These are phyloP conservation scores for Choiromyces venosus DNA, from an alignment of 495 filamentous ascomycete species.

Conservation along the genomic window DNA sequence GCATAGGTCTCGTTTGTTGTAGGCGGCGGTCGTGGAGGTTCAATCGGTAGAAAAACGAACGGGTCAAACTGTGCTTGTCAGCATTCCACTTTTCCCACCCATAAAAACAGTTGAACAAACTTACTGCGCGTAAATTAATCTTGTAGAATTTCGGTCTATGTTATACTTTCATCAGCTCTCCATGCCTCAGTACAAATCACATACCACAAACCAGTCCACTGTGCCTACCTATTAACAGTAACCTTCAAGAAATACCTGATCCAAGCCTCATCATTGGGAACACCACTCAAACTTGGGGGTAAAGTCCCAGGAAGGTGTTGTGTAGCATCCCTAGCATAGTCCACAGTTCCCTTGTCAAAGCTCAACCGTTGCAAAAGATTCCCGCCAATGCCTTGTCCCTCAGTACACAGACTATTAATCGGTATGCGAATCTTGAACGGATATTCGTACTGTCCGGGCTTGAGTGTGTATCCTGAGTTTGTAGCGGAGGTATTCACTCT, in stretches of 20 bases:
- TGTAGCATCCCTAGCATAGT: constrained; percentile 49
- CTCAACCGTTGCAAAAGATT: constrained; percentile 31
- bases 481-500: constrained; percentile 46
- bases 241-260: constrained; percentile 91
- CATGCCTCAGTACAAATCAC: background rate
- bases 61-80: constrained; percentile 47
- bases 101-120: constrained; percentile 3
- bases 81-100: background rate
- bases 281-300: constrained; percentile 77
- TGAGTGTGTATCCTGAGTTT: constrained; percentile 57
- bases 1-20: constrained; percentile 76
- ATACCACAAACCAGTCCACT: background rate
- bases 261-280: constrained; percentile 69
- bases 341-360: constrained; percentile 38
- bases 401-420: constrained; percentile 76
- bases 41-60: constrained; percentile 86
- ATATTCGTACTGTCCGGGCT: constrained; percentile 75
- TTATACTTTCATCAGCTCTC: background rate
- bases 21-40: constrained; percentile 67
- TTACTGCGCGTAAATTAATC: constrained; percentile 32
- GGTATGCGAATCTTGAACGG: constrained; percentile 90
- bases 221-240: constrained; percentile 53
- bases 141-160: constrained; percentile 37
- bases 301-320: constrained; percentile 78
- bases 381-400: constrained; percentile 20